Base-by-base conservation (phyloP, 768 basidiomycete species). In the Dentipellis fragilis region DNA sequence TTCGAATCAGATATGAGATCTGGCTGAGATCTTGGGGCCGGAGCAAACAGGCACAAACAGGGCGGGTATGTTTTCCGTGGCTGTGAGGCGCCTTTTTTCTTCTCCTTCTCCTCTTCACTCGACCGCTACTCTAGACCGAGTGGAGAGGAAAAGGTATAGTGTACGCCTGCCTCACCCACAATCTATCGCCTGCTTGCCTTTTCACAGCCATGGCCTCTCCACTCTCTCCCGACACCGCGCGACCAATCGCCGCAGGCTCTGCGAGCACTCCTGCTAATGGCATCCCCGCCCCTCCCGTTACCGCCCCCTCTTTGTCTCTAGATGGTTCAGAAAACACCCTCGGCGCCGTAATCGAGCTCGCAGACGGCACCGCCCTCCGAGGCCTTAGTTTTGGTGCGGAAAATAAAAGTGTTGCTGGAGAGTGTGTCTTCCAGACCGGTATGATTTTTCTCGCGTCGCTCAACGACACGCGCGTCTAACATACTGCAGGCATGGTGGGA, bases 371-470 rank as follows among this genome's bases (percentile, higher is more conserved):
- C 54, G 85, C 88, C 1, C 90, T 83, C 65, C 76, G 87, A 55
- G 96, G 96, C 37, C 84, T 89, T 68, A 92, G 88, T 66, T 98
- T 99, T 66, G 96, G 96, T 65, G 93, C 92, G 4, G 80, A 91
- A 63, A 81, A 79, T 48, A 94, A 92, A 72, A 93, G 90, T 66
- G 78, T 95, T 35, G 80, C 95, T 16, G 96, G 96, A 64, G 96
- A 99, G 80, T 98, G 96, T 70, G 96, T 99, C 66, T 99, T 99
- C 74, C 95, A 97, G 75, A 99, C 96, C 40, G 96, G 96, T 94
- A 66, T 68, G 86, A 63, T 21, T 40, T 21, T 12, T 4, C 51
- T 52, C 19, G 48, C 48, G 52, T 10, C 22, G 49, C 36, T 50
- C 34, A 38, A 55, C 56, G 39, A 57, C 52, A 17, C 19, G 23